Evolutionary conservation across 495 filamentous ascomycete species (phyloP).

Genomic region (Talaromyces nanjingensis): DNA sequence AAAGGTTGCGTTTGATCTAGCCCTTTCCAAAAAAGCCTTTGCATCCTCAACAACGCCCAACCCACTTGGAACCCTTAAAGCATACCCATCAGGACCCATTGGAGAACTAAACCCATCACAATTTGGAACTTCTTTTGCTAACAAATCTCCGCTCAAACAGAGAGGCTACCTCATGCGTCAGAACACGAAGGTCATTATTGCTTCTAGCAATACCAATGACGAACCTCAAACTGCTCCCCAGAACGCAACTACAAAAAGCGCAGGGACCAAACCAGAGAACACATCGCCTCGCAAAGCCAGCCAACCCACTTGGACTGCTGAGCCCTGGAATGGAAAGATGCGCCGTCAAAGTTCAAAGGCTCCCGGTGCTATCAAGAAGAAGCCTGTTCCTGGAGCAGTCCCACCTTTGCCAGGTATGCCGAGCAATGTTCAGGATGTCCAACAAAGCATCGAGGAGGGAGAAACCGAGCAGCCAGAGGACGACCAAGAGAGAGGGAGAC

Average conservation of each 20-base stretch:
- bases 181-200: slow-evolving; percentile 94
- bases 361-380: slow-evolving; percentile 54
- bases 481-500: slow-evolving; percentile 77
- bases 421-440: slow-evolving; percentile 61
- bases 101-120: not conserved
- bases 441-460: slow-evolving; percentile 55
- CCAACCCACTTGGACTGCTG: slow-evolving; percentile 88
- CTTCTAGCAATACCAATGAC: slow-evolving; percentile 58
- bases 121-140: slow-evolving; percentile 8
- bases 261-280: slow-evolving; percentile 48
- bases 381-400: slow-evolving; percentile 52
- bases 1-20: slow-evolving; percentile 75
- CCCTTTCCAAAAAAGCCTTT: slow-evolving; percentile 30
- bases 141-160: slow-evolving; percentile 46
- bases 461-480: slow-evolving; percentile 61
- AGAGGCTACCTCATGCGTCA: slow-evolving; percentile 98
- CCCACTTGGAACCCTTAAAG: slow-evolving; percentile 6
- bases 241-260: slow-evolving; percentile 46
- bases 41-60: slow-evolving; percentile 10
- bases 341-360: slow-evolving; percentile 60
- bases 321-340: slow-evolving; percentile 84
- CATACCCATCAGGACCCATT: not conserved
- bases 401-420: slow-evolving; percentile 86
- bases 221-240: slow-evolving; percentile 29
- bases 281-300: slow-evolving; percentile 67